Conservation (phyloP, 2,329 filamentous ascomycete genomes). For the Dothistroma pini region DNA sequence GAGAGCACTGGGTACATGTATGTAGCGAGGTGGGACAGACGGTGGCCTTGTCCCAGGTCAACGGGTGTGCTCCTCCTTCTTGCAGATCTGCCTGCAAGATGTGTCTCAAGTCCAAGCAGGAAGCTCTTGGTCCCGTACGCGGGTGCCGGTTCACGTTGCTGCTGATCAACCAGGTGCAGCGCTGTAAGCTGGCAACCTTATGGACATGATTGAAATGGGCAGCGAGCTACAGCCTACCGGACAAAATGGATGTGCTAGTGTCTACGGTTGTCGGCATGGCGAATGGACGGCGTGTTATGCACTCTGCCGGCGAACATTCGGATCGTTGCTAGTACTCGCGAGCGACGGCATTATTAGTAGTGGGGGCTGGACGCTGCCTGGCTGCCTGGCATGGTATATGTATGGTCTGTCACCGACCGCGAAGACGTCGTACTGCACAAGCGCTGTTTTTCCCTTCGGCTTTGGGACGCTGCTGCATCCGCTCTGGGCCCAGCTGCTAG, state of each 20-base stretch:
- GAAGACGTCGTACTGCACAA: not conserved
- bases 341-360: too few relatives aligned
- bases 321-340: too few relatives aligned
- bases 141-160: not conserved
- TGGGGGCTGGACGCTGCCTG: too few relatives aligned
- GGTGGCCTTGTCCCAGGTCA: constrained; percentile 6
- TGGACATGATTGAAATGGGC: too few relatives aligned
- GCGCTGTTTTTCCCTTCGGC: not conserved
- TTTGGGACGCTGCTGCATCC: not conserved
- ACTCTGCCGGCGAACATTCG: too few relatives aligned
- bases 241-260: too few relatives aligned
- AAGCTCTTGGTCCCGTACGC: not conserved
- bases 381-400: too few relatives aligned
- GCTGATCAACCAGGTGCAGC: not conserved
- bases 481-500: not conserved
- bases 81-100: not conserved
- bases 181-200: not conserved
- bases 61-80: constrained; percentile 2
- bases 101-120: constrained; percentile 3
- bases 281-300: too few relatives aligned
- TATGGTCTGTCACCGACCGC: not conserved
- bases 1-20: not conserved
- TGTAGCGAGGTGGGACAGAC: constrained; percentile 7
- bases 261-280: too few relatives aligned
- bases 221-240: too few relatives aligned